Conservation (phyloP, 2,329 filamentous ascomycete species). For the Epicoccum sorghinum region DNA sequence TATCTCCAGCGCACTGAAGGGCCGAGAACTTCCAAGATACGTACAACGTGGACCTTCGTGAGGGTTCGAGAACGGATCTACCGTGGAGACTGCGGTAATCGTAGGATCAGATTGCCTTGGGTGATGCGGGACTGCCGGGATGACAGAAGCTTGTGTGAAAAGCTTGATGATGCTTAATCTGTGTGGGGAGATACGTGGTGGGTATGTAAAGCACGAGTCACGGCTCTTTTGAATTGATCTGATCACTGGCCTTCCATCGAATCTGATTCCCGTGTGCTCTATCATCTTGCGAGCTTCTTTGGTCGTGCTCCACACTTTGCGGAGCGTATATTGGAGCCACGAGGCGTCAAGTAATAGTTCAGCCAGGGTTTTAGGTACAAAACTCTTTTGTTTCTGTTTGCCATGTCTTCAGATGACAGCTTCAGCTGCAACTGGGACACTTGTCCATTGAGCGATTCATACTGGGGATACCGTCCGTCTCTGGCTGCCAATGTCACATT, state of each 20-base stretch:
- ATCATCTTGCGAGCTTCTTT: no score
- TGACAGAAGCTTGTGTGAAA: conserved; percentile 7
- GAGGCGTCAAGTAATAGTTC: no score
- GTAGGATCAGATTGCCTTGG: neutral
- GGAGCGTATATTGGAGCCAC: no score
- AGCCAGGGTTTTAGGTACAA: no score
- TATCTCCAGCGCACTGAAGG: neutral
- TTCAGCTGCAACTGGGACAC: conserved; percentile 8
- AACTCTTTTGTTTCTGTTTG: neutral
- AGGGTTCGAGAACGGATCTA: conserved; percentile 4
- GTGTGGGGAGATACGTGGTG: neutral
- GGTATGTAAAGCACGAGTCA: conserved; percentile 1
- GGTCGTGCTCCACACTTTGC: neutral
- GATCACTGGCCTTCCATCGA: neutral
- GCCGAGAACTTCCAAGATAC: neutral
- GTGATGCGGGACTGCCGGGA: neutral
- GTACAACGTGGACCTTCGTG: no score
- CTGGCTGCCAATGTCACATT: conserved; percentile 51
- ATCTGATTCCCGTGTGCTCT: neutral
- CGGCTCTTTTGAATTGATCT: neutral
- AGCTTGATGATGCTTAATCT: conserved; percentile 9
- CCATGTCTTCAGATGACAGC: conserved; percentile 7
- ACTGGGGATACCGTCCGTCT: conserved; percentile 54
- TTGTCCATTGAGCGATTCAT: conserved; percentile 32
- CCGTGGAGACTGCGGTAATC: neutral